A percentile compares a stretch with the other conserved stretches of the same genome.
Evolutionary conservation across 805 yeast species (phyloP).

Genomic region (Cyberlindnera samutprakarnensis): DNA sequence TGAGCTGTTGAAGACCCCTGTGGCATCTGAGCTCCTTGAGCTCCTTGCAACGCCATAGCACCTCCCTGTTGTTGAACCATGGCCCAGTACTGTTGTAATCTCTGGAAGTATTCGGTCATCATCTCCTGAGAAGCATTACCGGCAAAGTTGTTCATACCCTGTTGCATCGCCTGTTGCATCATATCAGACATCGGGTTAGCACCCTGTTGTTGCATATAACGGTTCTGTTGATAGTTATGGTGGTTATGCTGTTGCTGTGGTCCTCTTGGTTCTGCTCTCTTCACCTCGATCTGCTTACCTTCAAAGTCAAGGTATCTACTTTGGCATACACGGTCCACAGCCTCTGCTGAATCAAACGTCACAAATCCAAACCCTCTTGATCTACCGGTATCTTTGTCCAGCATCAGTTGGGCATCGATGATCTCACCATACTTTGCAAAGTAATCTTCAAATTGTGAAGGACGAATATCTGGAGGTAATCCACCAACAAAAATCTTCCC

Average conservation of each 20-base stretch:
- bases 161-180: not conserved
- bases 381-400: slow-evolving; percentile 94
- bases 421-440: slow-evolving; percentile 85
- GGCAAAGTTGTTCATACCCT: slow-evolving; percentile 5
- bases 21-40: slow-evolving; percentile 8
- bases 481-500: slow-evolving; percentile 98
- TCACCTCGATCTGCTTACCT: slow-evolving; percentile 80
- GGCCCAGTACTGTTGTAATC: slow-evolving; percentile 57
- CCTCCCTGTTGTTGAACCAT: slow-evolving; percentile 40
- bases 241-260: slow-evolving; percentile 42
- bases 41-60: slow-evolving; percentile 2
- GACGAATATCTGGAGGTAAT: slow-evolving; percentile 87
- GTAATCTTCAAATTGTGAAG: slow-evolving; percentile 78
- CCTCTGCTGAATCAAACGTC: slow-evolving; percentile 90
- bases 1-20: slow-evolving; percentile 5
- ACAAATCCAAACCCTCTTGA: slow-evolving; percentile 97
- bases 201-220: slow-evolving; percentile 20
- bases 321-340: slow-evolving; percentile 82
- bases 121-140: slow-evolving; percentile 3
- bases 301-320: slow-evolving; percentile 77
- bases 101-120: slow-evolving; percentile 46
- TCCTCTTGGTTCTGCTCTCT: slow-evolving; percentile 77
- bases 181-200: not conserved
- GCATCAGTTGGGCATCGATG: slow-evolving; percentile 94
- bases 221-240: slow-evolving; percentile 23